These are phyloP conservation scores for Zangia roseola DNA, from an alignment of 768 basidiomycete species.

Conservation along the genomic window DNA sequence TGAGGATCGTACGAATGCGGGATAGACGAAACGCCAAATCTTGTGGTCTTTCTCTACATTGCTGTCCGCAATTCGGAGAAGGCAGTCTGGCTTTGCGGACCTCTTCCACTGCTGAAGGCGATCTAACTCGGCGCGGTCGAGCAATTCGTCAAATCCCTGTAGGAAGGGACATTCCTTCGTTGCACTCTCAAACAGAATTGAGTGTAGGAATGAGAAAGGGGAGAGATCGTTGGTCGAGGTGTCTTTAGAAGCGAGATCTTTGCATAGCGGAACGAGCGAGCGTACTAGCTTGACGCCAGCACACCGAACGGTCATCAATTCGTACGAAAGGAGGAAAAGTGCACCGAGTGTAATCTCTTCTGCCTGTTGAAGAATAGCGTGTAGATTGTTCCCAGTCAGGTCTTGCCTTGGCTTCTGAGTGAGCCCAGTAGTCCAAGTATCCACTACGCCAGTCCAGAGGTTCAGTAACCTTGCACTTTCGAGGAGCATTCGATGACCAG, in stretches of 20 bases:
- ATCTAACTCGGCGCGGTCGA: conserved; percentile 58
- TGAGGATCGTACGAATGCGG: conserved; percentile 58
- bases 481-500: conserved; percentile 58
- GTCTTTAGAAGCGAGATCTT: conserved; percentile 40
- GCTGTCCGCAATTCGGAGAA: conserved; percentile 73
- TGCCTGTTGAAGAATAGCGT: conserved; percentile 44
- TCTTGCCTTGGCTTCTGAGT: conserved; percentile 40
- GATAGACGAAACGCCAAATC: conserved; percentile 74
- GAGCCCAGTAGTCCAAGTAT: conserved; percentile 60
- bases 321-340: conserved; percentile 71
- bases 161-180: conserved; percentile 47
- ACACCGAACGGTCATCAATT: conserved; percentile 46
- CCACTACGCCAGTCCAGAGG: conserved; percentile 73
- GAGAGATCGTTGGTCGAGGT: conserved; percentile 28
- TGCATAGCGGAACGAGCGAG: conserved; percentile 48
- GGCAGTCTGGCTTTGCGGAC: conserved; percentile 51
- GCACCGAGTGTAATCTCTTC: conserved; percentile 69
- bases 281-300: conserved; percentile 67
- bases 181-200: conserved; percentile 55
- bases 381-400: conserved; percentile 40
- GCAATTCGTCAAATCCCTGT: conserved; percentile 62
- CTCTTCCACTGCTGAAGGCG: conserved; percentile 69
- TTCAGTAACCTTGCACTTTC: conserved; percentile 66
- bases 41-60: conserved; percentile 61
- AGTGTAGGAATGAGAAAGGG: conserved; percentile 37